Evolutionary conservation across 495 filamentous ascomycete genomes (phyloP), one percentile per base, ranked within the genome.

Genomic region (Penicillium pulvis): DNA sequence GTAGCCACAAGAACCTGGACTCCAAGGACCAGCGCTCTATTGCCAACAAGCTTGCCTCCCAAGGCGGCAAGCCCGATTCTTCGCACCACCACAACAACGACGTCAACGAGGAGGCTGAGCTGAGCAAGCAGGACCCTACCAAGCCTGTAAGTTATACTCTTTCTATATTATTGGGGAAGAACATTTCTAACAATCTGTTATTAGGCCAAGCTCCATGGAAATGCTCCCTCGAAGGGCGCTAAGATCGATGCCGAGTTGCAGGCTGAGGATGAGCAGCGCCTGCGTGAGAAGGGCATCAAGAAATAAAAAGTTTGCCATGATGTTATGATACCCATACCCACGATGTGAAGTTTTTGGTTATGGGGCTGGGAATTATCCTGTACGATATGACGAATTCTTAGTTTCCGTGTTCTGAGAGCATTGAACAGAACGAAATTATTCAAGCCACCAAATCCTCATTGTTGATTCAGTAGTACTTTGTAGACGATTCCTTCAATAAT

Each of bases 1-100:
- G 87, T 58, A 87, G 86, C 62, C 90, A 95, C 69, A 74, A 79
- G 31, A 79, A 83, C 36, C 82, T 84, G 54, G 90, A 93, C 63
- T 87, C 90, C 17, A 93, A 95, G 82, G 90, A 93, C 66, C 74
- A 90, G 65, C 82, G 91, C 62, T 83, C 88, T 30, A 92, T 95
- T 62, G 87, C 86, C 60, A 91, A 92, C 79, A 87, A 84, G 66
- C 79, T 91, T 28, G 88, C 79, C 8, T 81, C 84, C 10, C 87
- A 89, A 63, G 56, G 44, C 71, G 76, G 60, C 68, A 83, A 76
- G 64, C 26, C 47, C 23, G 62, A 75, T 28, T 39, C 68, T 51
- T 57, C 56, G 9, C 62, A 71, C 53, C 68, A 74, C 56, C 70
- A 71, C 56, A 76, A 62, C 69, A 54, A 61, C 68, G 63, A 71